Evolutionary conservation across 2,329 filamentous ascomycete species (phyloP).

Genomic region (Fusarium mexicanum): DNA sequence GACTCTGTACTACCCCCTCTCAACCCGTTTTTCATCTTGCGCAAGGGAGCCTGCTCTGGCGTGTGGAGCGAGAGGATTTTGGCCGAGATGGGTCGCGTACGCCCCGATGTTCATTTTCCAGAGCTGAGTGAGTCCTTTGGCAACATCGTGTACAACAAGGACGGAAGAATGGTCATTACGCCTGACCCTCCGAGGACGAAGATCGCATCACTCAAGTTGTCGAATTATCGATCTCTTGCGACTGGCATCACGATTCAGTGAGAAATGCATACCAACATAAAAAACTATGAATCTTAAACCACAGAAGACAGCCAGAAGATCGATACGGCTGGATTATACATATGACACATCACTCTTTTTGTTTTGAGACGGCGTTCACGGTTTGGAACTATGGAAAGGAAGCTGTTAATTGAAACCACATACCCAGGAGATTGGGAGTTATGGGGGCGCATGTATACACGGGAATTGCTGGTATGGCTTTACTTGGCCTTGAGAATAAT

Average conservation of each 20-base stretch:
- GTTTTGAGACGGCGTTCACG: conserved; percentile 37
- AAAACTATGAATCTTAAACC: neutral
- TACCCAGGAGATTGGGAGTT: conserved; percentile 44
- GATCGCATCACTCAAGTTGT: conserved; percentile 65
- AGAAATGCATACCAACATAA: neutral
- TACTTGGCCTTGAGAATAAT: conserved; percentile 25
- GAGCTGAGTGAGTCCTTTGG: conserved; percentile 73
- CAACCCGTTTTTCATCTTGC: conserved; percentile 77
- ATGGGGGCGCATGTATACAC: conserved; percentile 39
- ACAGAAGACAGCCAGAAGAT: neutral
- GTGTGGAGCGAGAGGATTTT: conserved; percentile 78
- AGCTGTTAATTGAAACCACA: conserved; percentile 40
- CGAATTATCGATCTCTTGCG: conserved; percentile 64
- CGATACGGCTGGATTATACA: neutral
- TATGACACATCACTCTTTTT: conserved; percentile 11
- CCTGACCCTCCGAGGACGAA: conserved; percentile 64
- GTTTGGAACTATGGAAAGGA: conserved; percentile 19
- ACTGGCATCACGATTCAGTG: conserved; percentile 51
- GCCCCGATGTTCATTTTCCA: conserved; percentile 67
- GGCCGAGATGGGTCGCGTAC: conserved; percentile 64
- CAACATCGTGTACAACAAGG: conserved; percentile 66
- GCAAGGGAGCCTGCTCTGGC: conserved; percentile 69
- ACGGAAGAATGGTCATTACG: conserved; percentile 65
- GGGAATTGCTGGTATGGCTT: conserved; percentile 17
- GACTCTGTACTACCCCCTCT: conserved; percentile 76